Conservation (phyloP, 768 basidiomycete genomes). For the Dentipellis sp. region DNA sequence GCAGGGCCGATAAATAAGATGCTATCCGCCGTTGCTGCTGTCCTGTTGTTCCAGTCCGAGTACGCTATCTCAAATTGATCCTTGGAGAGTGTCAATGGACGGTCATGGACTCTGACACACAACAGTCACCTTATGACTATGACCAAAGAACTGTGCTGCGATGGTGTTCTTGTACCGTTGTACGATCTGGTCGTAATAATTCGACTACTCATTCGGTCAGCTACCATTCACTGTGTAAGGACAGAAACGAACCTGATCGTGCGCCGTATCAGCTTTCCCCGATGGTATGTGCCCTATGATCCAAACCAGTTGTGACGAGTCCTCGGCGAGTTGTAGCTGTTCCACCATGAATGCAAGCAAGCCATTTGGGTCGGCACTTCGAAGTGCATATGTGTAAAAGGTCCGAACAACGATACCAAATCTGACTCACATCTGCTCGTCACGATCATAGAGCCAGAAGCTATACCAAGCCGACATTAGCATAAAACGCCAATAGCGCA, state of each 20-base stretch:
- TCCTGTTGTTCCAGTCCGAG: conserved; percentile 39
- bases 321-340: conserved; percentile 51
- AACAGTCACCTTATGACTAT: conserved; percentile 37
- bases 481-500: not conserved
- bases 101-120: too few relatives aligned
- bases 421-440: conserved; percentile 31
- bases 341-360: conserved; percentile 43
- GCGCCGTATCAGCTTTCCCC: conserved; percentile 36
- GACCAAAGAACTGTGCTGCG: conserved; percentile 54
- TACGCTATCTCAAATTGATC: conserved; percentile 56
- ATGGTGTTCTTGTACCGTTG: conserved; percentile 52
- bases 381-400: not conserved
- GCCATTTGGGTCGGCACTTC: conserved; percentile 49
- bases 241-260: conserved; percentile 35
- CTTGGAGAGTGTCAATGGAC: conserved; percentile 16
- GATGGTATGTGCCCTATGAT: conserved; percentile 54
- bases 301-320: conserved; percentile 50
- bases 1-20: conserved; percentile 45
- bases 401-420: not conserved
- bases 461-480: conserved; percentile 17
- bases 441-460: conserved; percentile 53
- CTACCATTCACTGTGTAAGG: not conserved
- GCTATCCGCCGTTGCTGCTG: conserved; percentile 34
- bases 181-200: conserved; percentile 54
- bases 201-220: conserved; percentile 29